These are phyloP conservation scores for Arxiozyma heterogenica DNA, from an alignment of 1,139 yeast genomes.

Conservation along the genomic window DNA sequence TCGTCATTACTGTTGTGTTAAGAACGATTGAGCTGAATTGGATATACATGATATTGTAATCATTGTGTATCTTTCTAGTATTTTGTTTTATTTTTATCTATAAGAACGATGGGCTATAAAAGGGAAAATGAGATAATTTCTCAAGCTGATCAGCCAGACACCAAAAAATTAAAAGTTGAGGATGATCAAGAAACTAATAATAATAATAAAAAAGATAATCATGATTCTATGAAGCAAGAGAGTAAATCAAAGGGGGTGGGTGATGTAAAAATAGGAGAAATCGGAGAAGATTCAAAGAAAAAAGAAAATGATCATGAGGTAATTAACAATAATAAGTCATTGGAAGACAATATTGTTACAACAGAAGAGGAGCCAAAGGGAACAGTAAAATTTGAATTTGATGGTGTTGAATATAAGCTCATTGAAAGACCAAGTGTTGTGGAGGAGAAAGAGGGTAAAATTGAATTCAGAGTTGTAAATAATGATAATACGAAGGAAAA, in stretches of 20 bases:
- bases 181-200: slow-evolving; percentile 16
- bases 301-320: neutral
- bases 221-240: slow-evolving; percentile 1
- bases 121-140: slow-evolving; percentile 13
- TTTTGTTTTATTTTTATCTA: neutral
- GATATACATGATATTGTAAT: neutral
- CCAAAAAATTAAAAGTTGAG: slow-evolving; percentile 12
- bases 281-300: slow-evolving; percentile 4
- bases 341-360: slow-evolving; percentile 13
- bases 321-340: neutral
- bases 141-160: slow-evolving; percentile 31
- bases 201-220: slow-evolving; percentile 15
- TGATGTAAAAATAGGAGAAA: slow-evolving; percentile 14
- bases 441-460: slow-evolving; percentile 84
- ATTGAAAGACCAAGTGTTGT: slow-evolving; percentile 90
- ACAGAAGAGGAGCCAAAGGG: slow-evolving; percentile 21
- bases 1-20: neutral
- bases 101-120: neutral
- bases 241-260: slow-evolving; percentile 15
- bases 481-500: slow-evolving; percentile 84
- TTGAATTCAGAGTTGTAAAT: slow-evolving; percentile 91
- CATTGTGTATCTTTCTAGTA: neutral
- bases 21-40: neutral
- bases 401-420: slow-evolving; percentile 75
- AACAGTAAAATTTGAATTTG: slow-evolving; percentile 47